These are phyloP conservation scores for Nidularia pulvinata DNA, from an alignment of 768 basidiomycete species.

Conservation along the genomic window DNA sequence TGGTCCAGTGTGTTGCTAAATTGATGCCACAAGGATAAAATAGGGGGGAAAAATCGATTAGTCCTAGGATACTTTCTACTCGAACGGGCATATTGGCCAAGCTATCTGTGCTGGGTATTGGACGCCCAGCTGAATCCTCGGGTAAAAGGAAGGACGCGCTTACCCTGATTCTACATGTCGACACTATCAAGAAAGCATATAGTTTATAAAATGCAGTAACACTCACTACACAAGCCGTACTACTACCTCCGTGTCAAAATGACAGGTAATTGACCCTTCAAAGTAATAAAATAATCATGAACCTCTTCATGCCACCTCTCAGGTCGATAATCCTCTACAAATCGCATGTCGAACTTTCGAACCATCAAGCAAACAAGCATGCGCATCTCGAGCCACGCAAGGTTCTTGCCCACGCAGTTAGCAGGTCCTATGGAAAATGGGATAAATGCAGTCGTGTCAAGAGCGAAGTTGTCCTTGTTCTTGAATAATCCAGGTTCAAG, in stretches of 20 bases:
- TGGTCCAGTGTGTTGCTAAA: no score
- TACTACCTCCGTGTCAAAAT: conserved; percentile 25
- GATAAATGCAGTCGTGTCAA: conserved; percentile 31
- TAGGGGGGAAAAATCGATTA: no score
- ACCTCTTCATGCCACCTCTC: conserved; percentile 27
- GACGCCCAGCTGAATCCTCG: no score
- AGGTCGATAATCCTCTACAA: conserved; percentile 26
- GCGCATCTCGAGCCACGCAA: conserved; percentile 39
- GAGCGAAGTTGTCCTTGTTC: conserved; percentile 8
- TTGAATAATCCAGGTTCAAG: conserved; percentile 31
- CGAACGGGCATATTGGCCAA: no score
- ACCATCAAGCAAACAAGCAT: conserved; percentile 33
- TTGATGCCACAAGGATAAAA: no score
- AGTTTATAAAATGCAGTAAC: no score
- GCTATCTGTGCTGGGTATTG: no score
- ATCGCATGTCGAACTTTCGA: conserved; percentile 33
- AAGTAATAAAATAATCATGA: conserved; percentile 30
- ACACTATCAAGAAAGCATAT: no score
- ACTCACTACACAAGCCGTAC: not conserved
- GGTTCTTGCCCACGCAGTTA: conserved; percentile 39
- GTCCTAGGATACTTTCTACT: no score
- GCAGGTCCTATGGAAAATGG: conserved; percentile 41
- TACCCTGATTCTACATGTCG: no score
- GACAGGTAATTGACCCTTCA: conserved; percentile 25
- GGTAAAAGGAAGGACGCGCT: no score